Conservation (phyloP, 345 rosid genomes). For the Corchorus olitorius region DNA sequence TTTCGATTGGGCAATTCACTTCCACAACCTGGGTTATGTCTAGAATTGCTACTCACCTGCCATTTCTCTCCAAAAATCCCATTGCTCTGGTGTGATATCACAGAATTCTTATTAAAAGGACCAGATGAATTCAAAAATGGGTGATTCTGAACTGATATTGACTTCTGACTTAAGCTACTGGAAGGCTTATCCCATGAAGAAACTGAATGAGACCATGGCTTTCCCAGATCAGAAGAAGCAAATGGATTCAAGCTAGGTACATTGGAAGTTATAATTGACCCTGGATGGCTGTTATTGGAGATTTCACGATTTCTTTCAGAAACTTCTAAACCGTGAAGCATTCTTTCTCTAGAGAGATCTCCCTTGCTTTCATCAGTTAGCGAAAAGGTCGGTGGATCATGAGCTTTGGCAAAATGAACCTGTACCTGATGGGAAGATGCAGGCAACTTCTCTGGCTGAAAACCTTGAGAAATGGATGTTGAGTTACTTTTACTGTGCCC, state of each 20-base stretch:
- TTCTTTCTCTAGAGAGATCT: conserved; percentile 45
- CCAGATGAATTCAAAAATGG: conserved; percentile 53
- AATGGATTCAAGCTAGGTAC: conserved; percentile 39
- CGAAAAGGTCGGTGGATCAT: conserved; percentile 41
- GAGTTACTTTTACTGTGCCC: conserved; percentile 54
- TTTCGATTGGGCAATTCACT: conserved; percentile 47
- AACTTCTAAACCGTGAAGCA: conserved; percentile 41
- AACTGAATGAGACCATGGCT: conserved; percentile 56
- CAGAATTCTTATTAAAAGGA: conserved; percentile 44
- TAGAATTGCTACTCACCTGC: conserved; percentile 45
- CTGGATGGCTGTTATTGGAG: conserved; percentile 44
- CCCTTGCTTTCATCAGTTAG: conserved; percentile 51
- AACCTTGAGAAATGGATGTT: conserved; percentile 39
- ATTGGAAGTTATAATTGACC: conserved; percentile 51
- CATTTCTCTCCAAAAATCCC: conserved; percentile 55
- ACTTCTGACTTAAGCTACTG: conserved; percentile 56
- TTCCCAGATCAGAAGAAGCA: conserved; percentile 46
- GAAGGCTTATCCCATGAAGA: conserved; percentile 58
- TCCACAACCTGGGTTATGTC: conserved; percentile 49
- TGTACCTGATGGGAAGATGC: conserved; percentile 52
- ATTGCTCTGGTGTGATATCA: conserved; percentile 48
- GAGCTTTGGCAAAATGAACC: conserved; percentile 44
- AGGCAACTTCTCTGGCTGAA: conserved; percentile 41
- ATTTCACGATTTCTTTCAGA: conserved; percentile 45
- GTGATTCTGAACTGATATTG: conserved; percentile 50